Percentiles rank a stretch among this genome's conserved stretches.
Conservation (phyloP, 371 early-diverging fungal species). For the Mucor irregularis region DNA sequence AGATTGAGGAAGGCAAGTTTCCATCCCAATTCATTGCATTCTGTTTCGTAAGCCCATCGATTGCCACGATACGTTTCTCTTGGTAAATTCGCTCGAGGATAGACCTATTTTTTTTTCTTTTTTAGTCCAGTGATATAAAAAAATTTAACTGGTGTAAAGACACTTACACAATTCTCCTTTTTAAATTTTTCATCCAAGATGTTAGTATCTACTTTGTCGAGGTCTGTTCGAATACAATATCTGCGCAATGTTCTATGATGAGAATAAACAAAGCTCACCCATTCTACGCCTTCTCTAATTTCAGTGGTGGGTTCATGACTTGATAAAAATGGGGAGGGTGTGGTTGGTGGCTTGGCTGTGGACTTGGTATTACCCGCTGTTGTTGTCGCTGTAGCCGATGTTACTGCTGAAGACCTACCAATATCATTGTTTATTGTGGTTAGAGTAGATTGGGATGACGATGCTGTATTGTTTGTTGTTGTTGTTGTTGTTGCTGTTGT, state of each 20-base stretch:
- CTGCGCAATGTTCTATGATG: constrained; percentile 55
- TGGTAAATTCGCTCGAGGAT: constrained; percentile 69
- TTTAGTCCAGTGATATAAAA: not conserved
- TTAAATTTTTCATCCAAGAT: constrained; percentile 33
- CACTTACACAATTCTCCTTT: constrained; percentile 34
- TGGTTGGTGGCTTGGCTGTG: constrained; percentile 24
- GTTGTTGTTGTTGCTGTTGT: not conserved
- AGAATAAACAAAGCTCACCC: constrained; percentile 65
- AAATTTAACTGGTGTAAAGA: not conserved
- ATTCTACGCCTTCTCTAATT: constrained; percentile 55
- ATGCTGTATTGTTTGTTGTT: constrained; percentile 2
- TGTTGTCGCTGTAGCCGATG: not conserved
- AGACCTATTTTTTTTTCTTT: constrained; percentile 23
- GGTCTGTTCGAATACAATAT: constrained; percentile 76
- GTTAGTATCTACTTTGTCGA: constrained; percentile 57
- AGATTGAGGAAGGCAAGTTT: constrained; percentile 69
- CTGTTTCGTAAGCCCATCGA: constrained; percentile 48
- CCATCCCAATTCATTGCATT: constrained; percentile 36
- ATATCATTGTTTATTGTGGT: not conserved
- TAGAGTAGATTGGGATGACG: not conserved
- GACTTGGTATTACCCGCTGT: not conserved
- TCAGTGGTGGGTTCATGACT: constrained; percentile 38
- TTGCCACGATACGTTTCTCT: constrained; percentile 78
- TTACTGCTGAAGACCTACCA: not conserved
- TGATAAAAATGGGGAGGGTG: constrained; percentile 15